phyloP scores from a whole-genome alignment of 2,329 filamentous ascomycete species.

The Penicillium thymicola region DNA sequence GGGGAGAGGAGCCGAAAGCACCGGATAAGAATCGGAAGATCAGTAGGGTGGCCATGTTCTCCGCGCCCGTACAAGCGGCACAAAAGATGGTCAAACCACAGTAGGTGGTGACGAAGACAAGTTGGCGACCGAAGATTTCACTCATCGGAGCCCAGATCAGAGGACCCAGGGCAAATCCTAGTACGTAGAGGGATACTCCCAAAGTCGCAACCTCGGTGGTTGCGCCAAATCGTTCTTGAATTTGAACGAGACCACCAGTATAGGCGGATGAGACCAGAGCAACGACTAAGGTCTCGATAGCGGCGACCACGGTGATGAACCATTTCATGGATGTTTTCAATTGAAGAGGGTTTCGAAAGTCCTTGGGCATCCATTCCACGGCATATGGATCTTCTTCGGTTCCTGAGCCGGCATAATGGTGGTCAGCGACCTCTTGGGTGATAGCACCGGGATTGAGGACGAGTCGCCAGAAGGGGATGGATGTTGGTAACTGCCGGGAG shows the following conservation, averaged over 20 bases:
- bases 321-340: constrained; percentile 39
- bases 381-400: constrained; percentile 43
- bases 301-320: constrained; percentile 38
- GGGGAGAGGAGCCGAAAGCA: constrained; percentile 58
- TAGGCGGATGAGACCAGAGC: constrained; percentile 45
- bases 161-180: constrained; percentile 47
- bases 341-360: constrained; percentile 43
- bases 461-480: constrained; percentile 36
- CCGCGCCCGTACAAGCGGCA: constrained; percentile 55
- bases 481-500: constrained; percentile 10
- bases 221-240: constrained; percentile 35
- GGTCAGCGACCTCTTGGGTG: constrained; percentile 35
- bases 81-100: constrained; percentile 58
- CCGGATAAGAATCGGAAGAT: constrained; percentile 67
- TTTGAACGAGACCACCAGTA: constrained; percentile 38
- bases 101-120: constrained; percentile 35
- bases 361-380: constrained; percentile 44
- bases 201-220: constrained; percentile 40
- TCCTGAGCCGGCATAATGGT: constrained; percentile 37
- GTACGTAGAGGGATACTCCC: constrained; percentile 46
- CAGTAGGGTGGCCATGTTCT: constrained; percentile 59
- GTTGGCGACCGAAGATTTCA: constrained; percentile 39
- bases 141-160: constrained; percentile 45
- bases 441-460: constrained; percentile 33
- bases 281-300: constrained; percentile 42